phyloP scores from a whole-genome alignment of 106 monocot species.

The Dioscorea dumetorum region DNA sequence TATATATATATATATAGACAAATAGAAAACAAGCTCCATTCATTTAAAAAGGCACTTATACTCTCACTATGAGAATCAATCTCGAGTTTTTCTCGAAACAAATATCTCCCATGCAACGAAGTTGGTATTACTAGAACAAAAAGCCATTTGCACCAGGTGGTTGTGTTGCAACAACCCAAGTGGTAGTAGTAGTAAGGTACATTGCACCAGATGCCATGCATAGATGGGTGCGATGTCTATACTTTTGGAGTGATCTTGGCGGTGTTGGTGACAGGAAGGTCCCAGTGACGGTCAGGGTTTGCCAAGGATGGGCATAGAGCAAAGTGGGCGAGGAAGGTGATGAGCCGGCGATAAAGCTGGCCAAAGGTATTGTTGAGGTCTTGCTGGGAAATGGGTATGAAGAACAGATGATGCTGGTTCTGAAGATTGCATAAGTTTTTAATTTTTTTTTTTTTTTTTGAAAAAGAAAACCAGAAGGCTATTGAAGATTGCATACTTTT shows the following conservation, averaged over 20 bases:
- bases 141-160: conserved; percentile 17
- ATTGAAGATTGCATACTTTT: conserved; percentile 54
- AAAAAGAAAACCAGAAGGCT: no score
- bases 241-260: conserved; percentile 48
- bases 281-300: conserved; percentile 36
- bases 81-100: no score
- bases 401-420: conserved; percentile 34
- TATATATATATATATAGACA: no score
- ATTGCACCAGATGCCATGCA: conserved; percentile 43
- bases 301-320: conserved; percentile 18
- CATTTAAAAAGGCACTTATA: no score
- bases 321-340: conserved; percentile 20
- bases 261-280: conserved; percentile 29
- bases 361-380: conserved; percentile 9
- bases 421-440: no score
- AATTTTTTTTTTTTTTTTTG: no score
- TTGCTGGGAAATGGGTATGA: conserved; percentile 32
- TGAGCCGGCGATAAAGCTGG: neutral
- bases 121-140: no score
- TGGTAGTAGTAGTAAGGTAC: conserved; percentile 45
- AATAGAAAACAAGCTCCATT: no score
- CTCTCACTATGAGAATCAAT: no score
- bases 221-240: conserved; percentile 38
- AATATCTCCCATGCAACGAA: no score
- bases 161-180: neutral